Percentiles rank a stretch among this genome's conserved stretches.
phyloP scores from a whole-genome alignment of 1,284 basidiomycete species.

The Ceraceosorus guamensis region DNA sequence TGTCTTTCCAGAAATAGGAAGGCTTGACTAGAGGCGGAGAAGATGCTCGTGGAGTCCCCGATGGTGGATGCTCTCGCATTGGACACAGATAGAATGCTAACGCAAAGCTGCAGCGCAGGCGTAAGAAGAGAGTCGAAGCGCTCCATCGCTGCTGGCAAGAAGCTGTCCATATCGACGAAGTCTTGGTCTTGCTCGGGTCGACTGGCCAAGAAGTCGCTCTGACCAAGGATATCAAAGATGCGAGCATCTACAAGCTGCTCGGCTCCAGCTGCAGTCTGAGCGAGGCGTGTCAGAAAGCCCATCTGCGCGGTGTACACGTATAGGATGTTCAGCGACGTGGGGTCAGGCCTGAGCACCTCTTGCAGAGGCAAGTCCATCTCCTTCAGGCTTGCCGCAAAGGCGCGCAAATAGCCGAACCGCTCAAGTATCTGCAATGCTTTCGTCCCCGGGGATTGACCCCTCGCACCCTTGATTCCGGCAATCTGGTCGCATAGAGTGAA shows the following conservation, averaged over 20 bases:
- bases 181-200: slow-evolving; percentile 72
- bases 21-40: slow-evolving; percentile 53
- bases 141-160: slow-evolving; percentile 76
- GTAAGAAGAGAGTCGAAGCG: slow-evolving; percentile 81
- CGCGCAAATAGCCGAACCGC: slow-evolving; percentile 70
- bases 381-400: slow-evolving; percentile 75
- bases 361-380: slow-evolving; percentile 74
- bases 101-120: slow-evolving; percentile 72
- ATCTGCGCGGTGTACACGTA: slow-evolving; percentile 95
- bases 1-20: slow-evolving; percentile 70
- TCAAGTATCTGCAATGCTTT: slow-evolving; percentile 60
- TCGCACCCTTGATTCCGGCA: slow-evolving; percentile 47
- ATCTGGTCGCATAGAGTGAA: slow-evolving; percentile 78
- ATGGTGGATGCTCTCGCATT: neutral
- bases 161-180: slow-evolving; percentile 73
- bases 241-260: slow-evolving; percentile 76
- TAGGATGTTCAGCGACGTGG: slow-evolving; percentile 82
- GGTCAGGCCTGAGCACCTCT: slow-evolving; percentile 75
- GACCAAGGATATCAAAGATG: slow-evolving; percentile 68
- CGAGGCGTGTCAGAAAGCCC: slow-evolving; percentile 75
- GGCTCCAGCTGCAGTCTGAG: slow-evolving; percentile 71
- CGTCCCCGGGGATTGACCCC: neutral
- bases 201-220: slow-evolving; percentile 78
- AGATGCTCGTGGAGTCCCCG: neutral
- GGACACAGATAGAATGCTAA: slow-evolving; percentile 51